Base-by-base conservation (phyloP, 225 moss, liverwort and hornwort genomes). In the Marchantia polymorpha region DNA sequence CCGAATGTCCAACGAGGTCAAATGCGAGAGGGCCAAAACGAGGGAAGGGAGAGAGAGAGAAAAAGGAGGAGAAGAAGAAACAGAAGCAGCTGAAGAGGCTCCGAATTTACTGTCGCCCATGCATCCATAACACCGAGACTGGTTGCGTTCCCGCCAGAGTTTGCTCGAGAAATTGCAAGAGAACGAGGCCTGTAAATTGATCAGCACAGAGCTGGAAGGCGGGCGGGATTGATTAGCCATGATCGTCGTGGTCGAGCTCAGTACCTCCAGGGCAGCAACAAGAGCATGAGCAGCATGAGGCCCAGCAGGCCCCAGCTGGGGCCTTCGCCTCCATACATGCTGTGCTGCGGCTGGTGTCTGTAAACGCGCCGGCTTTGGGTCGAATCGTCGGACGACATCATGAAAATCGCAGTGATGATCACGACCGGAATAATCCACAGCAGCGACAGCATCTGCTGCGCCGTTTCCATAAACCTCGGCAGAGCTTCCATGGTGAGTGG, bases 261-360 rank as follows among this genome's bases (percentile, higher is more conserved):
- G 12, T 86, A 72, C 4, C 75, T 66, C 86, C 83, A 86, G 0
- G 86, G 83, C 17, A 86, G 78, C 56, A 86, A 52, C 17, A 86
- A 48, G 27, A 86, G 56, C 83, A 86, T 47, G 52, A 86, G 63
- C 0, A 86, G 83, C 81, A 86, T 81, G 7, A 86, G 83, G 8
- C 86, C 83, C 23, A 86, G 71, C 20, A 83, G 27, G 0, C 86
- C 86, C 86, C 86, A 86, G 69, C 82, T 83, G 8, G 83, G 83
- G 15, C 86, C 69, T 17, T 86, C 86, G 8, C 81, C 81, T 13
- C 81, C 80, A 25, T 83, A 78, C 26, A 65, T 54, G 14, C 59
- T 25, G 12, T 79, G 13, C 39, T 65, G 66, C 22, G 69, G 69
- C 48, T 69, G 58, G 27, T 77, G 26, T 70, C 81, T 75, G 64